Conservation (phyloP, 2,329 filamentous ascomycete genomes). For the Alternaria burnsii region DNA sequence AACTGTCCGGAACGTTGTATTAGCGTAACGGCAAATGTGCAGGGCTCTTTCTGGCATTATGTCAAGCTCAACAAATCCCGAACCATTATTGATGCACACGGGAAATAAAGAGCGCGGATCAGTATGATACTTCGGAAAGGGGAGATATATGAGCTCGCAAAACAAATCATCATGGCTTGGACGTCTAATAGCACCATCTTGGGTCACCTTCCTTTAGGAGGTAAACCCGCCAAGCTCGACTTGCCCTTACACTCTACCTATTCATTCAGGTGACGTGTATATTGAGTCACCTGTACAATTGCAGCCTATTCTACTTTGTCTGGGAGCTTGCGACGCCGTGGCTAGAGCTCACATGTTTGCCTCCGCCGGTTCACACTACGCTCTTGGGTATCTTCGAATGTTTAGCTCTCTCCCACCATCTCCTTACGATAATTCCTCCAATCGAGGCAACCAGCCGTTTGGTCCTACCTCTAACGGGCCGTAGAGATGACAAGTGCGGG, state of each 20-base stretch:
- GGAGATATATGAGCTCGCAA: not conserved
- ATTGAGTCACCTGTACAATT: not conserved
- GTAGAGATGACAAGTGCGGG: constrained; percentile 7
- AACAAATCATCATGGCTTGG: not conserved
- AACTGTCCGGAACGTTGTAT: not conserved
- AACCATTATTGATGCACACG: not conserved
- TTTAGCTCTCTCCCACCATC: not conserved
- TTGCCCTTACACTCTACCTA: not conserved
- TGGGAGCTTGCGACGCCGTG: not conserved
- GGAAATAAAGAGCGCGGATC: not conserved
- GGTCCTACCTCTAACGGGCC: constrained; percentile 6
- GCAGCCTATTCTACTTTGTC: not conserved
- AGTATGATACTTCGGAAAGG: not conserved
- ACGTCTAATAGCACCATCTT: not conserved
- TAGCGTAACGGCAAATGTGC: constrained; percentile 6
- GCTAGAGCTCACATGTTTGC: constrained; percentile 2
- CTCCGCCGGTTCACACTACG: not conserved
- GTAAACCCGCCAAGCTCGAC: not conserved
- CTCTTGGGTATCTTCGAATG: not conserved
- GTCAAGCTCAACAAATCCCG: constrained; percentile 4
- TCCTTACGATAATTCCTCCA: constrained; percentile 2
- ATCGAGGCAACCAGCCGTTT: not conserved
- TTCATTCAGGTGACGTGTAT: not conserved
- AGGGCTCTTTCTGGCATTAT: not conserved
- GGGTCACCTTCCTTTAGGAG: not conserved